These are phyloP conservation scores for Tylopilus felleus DNA, from an alignment of 768 basidiomycete genomes.

Conservation along the genomic window DNA sequence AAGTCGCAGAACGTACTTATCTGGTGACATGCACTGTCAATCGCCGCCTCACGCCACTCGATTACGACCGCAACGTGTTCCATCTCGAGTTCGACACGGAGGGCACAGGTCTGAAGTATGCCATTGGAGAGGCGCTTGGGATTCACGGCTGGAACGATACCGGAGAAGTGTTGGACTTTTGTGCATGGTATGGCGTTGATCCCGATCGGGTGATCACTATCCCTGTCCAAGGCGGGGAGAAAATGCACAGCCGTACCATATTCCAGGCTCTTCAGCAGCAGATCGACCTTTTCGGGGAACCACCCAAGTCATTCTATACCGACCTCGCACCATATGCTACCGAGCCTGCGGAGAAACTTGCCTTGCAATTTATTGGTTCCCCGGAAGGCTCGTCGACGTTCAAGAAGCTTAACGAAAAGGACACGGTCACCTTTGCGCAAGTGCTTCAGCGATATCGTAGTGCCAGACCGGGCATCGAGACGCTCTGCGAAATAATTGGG, in stretches of 20 bases:
- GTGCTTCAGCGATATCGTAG: slow-evolving; percentile 72
- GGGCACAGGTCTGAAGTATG: slow-evolving; percentile 92
- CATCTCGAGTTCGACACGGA: slow-evolving; percentile 94
- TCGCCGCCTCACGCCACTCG: slow-evolving; percentile 87
- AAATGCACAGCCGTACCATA: slow-evolving; percentile 88
- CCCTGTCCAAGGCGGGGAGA: slow-evolving; percentile 60
- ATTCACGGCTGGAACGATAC: slow-evolving; percentile 98
- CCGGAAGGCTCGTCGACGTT: slow-evolving; percentile 89
- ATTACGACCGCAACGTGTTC: slow-evolving; percentile 98
- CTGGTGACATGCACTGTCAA: slow-evolving; percentile 94
- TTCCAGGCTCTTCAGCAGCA: slow-evolving; percentile 96
- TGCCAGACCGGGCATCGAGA: slow-evolving; percentile 80
- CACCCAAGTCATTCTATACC: slow-evolving; percentile 93
- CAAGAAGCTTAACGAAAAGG: slow-evolving; percentile 94
- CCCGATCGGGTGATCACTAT: slow-evolving; percentile 78
- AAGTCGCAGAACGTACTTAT: slow-evolving; percentile 84
- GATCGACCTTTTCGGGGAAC: slow-evolving; percentile 93
- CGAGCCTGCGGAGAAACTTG: slow-evolving; percentile 63
- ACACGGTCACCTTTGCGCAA: slow-evolving; percentile 92
- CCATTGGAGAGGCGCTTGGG: slow-evolving; percentile 94
- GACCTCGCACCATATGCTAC: slow-evolving; percentile 79
- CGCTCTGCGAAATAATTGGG: slow-evolving; percentile 82
- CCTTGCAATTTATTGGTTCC: slow-evolving; percentile 88
- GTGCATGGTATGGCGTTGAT: slow-evolving; percentile 87
- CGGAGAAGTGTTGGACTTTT: slow-evolving; percentile 84